A percentile compares a stretch with the other conserved stretches of the same genome.
Evolutionary conservation across 495 filamentous ascomycete genomes (phyloP).

Genomic region (Xylaria bambusicola): DNA sequence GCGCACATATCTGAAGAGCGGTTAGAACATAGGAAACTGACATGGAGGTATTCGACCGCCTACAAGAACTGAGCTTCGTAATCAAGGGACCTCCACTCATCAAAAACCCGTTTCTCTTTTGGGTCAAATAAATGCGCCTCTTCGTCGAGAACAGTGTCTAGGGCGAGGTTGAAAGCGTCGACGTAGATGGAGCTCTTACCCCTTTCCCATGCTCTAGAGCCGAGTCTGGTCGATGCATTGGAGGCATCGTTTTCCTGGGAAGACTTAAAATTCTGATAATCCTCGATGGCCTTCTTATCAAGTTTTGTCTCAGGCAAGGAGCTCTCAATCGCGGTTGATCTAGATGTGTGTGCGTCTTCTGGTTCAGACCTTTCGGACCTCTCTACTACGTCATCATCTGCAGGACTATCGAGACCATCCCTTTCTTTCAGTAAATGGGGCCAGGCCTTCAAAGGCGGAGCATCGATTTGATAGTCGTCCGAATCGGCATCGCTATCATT

Average conservation of each 20-base stretch:
- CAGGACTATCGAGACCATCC: constrained; percentile 32
- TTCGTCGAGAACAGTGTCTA: constrained; percentile 87
- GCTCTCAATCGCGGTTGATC: constrained; percentile 73
- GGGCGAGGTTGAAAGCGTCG: constrained; percentile 92
- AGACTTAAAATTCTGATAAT: constrained; percentile 66
- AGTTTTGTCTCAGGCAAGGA: constrained; percentile 68
- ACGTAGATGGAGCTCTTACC: constrained; percentile 87
- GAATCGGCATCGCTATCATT: constrained; percentile 32
- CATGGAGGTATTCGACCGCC: constrained; percentile 27
- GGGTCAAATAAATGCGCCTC: constrained; percentile 86
- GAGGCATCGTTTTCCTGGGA: constrained; percentile 50
- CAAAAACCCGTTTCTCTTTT: constrained; percentile 77
- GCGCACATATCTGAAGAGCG: constrained; percentile 69
- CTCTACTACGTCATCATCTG: constrained; percentile 34
- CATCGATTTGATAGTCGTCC: constrained; percentile 24
- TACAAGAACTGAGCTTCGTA: constrained; percentile 95
- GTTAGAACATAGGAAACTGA: constrained; percentile 11
- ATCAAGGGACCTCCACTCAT: constrained; percentile 67
- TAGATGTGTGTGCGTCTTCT: constrained; percentile 36
- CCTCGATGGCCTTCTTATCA: constrained; percentile 71
- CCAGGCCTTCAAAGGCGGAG: constrained; percentile 16
- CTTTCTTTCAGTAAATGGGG: constrained; percentile 21
- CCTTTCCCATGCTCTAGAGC: constrained; percentile 47
- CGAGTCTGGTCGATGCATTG: constrained; percentile 36
- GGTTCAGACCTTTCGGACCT: constrained; percentile 25